phyloP scores from a whole-genome alignment of 805 yeast species.

The Yamadazyma takamatsuzukensis region DNA sequence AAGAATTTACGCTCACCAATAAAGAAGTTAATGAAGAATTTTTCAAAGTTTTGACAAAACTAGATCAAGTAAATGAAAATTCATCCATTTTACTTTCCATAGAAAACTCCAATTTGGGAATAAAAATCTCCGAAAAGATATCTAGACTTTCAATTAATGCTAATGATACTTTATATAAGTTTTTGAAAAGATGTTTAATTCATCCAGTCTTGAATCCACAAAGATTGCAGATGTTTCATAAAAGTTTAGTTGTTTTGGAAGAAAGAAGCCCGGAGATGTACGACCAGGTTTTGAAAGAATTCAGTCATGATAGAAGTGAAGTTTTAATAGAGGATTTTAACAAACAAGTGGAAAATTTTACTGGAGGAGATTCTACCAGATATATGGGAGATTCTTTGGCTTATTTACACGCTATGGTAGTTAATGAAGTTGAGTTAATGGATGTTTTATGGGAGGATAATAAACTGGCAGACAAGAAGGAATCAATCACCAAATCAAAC shows the following conservation, averaged over 20 bases:
- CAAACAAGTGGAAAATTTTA: conserved; percentile 13
- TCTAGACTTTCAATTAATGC: conserved; percentile 45
- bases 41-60: conserved; percentile 56
- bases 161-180: conserved; percentile 24
- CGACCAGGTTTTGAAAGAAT: conserved; percentile 54
- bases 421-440: conserved; percentile 80
- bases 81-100: conserved; percentile 64
- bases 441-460: conserved; percentile 8
- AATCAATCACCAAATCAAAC: too few relatives aligned
- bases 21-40: conserved; percentile 48
- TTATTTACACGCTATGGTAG: conserved; percentile 78
- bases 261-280: conserved; percentile 45
- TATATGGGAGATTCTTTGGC: conserved; percentile 87
- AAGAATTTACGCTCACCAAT: conserved; percentile 56
- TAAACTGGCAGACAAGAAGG: conserved; percentile 2
- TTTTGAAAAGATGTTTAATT: conserved; percentile 29
- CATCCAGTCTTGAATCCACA: conserved; percentile 25
- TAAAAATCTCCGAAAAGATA: conserved; percentile 59
- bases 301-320: conserved; percentile 69
- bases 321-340: conserved; percentile 64
- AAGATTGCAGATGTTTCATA: conserved; percentile 25
- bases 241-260: conserved; percentile 26
- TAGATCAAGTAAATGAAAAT: conserved; percentile 60
- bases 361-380: conserved; percentile 76
- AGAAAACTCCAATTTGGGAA: conserved; percentile 64